Conservation (phyloP, 257 asterid species). For the Fraxinus americana region DNA sequence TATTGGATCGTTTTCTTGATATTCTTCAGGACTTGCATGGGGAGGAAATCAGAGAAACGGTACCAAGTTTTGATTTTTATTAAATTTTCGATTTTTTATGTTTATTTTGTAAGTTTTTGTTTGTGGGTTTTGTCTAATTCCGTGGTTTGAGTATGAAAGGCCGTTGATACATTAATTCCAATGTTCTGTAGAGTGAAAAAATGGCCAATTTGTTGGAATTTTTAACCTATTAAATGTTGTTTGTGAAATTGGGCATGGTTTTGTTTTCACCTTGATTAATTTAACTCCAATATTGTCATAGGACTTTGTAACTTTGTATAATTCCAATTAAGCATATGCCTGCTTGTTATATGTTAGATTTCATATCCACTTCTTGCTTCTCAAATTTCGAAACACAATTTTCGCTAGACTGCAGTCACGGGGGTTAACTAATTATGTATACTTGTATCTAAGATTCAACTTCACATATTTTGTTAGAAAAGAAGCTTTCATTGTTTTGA, state of each 20-base stretch:
- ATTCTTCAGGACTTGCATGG: constrained; percentile 96
- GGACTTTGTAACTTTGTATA: neutral
- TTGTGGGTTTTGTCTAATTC: neutral
- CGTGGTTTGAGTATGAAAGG: constrained; percentile 1
- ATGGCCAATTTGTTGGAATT: constrained; percentile 1
- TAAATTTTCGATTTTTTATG: neutral
- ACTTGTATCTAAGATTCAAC: no score
- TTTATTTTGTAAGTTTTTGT: neutral
- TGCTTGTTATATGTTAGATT: no score
- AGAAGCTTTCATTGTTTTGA: neutral
- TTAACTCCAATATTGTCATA: neutral
- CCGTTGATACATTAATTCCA: constrained; percentile 10
- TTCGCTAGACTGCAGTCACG: no score
- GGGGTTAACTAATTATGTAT: no score
- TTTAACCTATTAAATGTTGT: neutral
- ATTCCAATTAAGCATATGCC: neutral
- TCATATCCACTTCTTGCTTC: no score
- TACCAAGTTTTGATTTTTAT: constrained; percentile 31
- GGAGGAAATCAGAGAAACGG: constrained; percentile 84
- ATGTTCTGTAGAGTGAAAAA: neutral
- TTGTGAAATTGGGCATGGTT: neutral
- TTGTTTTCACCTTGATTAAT: neutral
- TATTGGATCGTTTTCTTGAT: constrained; percentile 91
- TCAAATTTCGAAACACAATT: no score
- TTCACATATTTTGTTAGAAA: no score